Evolutionary conservation across 2,329 filamentous ascomycete species (phyloP).

Genomic region (Escovopsis sp.): DNA sequence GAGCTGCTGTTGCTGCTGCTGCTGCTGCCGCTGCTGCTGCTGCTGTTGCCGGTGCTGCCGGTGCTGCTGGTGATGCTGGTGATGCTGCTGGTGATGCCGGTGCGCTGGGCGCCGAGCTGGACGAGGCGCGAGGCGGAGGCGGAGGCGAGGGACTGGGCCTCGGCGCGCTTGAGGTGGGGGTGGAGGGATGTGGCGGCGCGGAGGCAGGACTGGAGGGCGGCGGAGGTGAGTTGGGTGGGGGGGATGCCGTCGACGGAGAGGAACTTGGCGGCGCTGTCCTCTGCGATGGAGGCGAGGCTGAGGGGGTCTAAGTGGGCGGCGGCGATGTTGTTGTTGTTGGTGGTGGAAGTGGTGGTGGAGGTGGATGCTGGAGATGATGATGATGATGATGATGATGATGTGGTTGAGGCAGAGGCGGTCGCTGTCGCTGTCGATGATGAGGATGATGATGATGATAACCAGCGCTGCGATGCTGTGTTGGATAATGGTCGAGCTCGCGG

Average conservation of each 20-base stretch:
- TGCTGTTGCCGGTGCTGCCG: too few species aligned
- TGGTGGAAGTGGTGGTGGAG: slow-evolving; percentile 2
- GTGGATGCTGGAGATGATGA: slow-evolving; percentile 5
- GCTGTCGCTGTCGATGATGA: neutral
- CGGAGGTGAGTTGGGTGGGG: slow-evolving; percentile 25
- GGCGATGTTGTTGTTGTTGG: slow-evolving; percentile 2
- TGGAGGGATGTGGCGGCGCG: slow-evolving; percentile 29
- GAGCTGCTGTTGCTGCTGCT: too few species aligned
- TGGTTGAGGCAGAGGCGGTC: slow-evolving; percentile 15
- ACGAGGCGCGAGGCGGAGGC: slow-evolving; percentile 26
- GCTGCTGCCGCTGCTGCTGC: too few species aligned
- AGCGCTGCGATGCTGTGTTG: too few species aligned
- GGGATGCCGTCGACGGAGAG: slow-evolving; percentile 31
- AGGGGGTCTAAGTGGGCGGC: slow-evolving; percentile 21
- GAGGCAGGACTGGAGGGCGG: slow-evolving; percentile 30
- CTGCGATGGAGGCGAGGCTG: slow-evolving; percentile 26
- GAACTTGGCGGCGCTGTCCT: slow-evolving; percentile 28
- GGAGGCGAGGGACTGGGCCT: slow-evolving; percentile 28
- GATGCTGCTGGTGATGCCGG: slow-evolving; percentile 7
- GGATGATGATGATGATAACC: too few species aligned
- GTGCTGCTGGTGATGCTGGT: too few species aligned
- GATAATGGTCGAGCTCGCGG: slow-evolving; percentile 5
- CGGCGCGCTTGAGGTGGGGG: slow-evolving; percentile 24
- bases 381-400: slow-evolving; percentile 1
- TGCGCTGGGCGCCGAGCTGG: slow-evolving; percentile 25